These are phyloP conservation scores for Candida incommunis DNA, from an alignment of 805 yeast species.

Conservation along the genomic window DNA sequence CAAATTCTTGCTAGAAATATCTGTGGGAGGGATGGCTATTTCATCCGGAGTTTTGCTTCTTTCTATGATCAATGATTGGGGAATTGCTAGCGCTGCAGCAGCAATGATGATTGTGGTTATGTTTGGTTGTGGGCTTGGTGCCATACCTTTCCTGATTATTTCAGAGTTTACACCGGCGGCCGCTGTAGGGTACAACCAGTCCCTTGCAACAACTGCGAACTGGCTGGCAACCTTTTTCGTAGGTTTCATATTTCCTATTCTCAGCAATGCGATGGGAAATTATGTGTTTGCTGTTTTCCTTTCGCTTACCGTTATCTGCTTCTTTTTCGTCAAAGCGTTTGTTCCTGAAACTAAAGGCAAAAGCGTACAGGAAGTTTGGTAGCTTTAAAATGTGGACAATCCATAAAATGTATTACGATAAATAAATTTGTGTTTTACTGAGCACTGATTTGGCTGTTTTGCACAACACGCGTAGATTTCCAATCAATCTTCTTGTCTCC, in stretches of 20 bases:
- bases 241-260: constrained; percentile 68
- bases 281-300: constrained; percentile 58
- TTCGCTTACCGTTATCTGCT: constrained; percentile 35
- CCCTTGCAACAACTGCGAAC: constrained; percentile 81
- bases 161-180: constrained; percentile 77
- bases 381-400: no score
- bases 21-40: constrained; percentile 55
- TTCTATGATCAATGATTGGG: constrained; percentile 40
- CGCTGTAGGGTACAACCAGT: constrained; percentile 78
- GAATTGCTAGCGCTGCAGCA: constrained; percentile 42
- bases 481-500: no score
- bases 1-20: constrained; percentile 50
- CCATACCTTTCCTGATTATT: constrained; percentile 81
- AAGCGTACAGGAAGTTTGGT: not conserved
- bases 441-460: no score
- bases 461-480: no score
- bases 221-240: constrained; percentile 75
- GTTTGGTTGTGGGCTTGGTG: constrained; percentile 89
- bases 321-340: constrained; percentile 7
- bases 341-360: not conserved
- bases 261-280: constrained; percentile 57
- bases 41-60: constrained; percentile 48
- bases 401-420: not conserved
- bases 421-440: no score
- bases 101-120: constrained; percentile 64